Evolutionary conservation across 2,329 filamentous ascomycete species (phyloP).

Genomic region (Verticillium dahliae): DNA sequence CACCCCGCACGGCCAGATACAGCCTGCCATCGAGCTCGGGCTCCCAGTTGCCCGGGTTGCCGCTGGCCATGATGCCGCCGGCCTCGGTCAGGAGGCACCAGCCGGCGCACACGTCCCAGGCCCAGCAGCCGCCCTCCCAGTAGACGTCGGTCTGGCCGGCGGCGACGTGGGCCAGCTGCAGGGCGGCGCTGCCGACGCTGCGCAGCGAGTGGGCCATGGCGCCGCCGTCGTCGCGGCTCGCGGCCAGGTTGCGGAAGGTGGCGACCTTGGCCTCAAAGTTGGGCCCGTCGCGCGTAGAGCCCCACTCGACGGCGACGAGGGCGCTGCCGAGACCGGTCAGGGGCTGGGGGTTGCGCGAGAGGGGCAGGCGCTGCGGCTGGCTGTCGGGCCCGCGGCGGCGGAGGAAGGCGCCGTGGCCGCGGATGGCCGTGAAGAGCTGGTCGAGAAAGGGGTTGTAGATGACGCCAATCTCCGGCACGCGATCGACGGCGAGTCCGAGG

Average conservation of each 20-base stretch:
- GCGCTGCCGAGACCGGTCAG: conserved; percentile 54
- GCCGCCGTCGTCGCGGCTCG: conserved; percentile 59
- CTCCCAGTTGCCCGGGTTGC: conserved; percentile 69
- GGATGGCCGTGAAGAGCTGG: conserved; percentile 61
- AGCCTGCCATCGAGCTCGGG: conserved; percentile 50
- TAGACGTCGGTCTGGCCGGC: conserved; percentile 66
- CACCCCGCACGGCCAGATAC: conserved; percentile 58
- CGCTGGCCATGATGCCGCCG: conserved; percentile 65
- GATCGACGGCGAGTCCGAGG: conserved; percentile 61
- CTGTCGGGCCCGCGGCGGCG: conserved; percentile 31
- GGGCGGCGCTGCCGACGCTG: conserved; percentile 64
- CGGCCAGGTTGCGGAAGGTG: conserved; percentile 57
- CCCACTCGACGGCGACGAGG: conserved; percentile 70
- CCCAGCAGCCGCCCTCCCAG: conserved; percentile 81
- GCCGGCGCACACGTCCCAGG: conserved; percentile 78
- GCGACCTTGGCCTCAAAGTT: conserved; percentile 66
- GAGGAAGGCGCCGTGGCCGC: conserved; percentile 59
- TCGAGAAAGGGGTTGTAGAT: conserved; percentile 75
- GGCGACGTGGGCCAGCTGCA: conserved; percentile 69
- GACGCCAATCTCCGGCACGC: conserved; percentile 60
- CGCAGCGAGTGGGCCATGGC: conserved; percentile 71
- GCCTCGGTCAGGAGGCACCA: conserved; percentile 73
- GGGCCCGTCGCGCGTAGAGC: conserved; percentile 57
- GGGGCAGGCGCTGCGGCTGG: conserved; percentile 29
- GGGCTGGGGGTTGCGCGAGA: conserved; percentile 42